These are phyloP conservation scores for Lactarius evosmus DNA, from an alignment of 768 basidiomycete genomes.

Conservation along the genomic window DNA sequence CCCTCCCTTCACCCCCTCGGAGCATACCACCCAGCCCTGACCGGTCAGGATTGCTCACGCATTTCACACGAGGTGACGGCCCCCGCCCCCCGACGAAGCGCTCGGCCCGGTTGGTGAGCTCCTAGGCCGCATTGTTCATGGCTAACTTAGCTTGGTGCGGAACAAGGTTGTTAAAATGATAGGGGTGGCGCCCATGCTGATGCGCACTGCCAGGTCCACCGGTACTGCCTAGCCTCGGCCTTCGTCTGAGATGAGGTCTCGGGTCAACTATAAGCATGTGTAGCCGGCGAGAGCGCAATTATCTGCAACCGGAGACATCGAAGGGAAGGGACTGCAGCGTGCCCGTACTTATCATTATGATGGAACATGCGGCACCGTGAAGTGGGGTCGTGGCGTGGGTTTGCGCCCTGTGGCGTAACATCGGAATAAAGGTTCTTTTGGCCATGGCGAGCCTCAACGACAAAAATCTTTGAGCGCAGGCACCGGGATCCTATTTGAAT, in stretches of 20 bases:
- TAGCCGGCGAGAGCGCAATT: not conserved
- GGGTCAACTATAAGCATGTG: not conserved
- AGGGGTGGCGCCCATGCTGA: no score
- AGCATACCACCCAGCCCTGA: not conserved
- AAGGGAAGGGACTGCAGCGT: not conserved
- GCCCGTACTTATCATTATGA: not conserved
- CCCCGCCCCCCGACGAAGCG: no score
- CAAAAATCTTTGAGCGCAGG: not conserved
- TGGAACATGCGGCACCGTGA: not conserved
- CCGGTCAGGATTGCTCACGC: not conserved
- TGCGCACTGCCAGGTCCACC: not conserved
- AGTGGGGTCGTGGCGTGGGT: not conserved
- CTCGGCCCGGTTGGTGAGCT: not conserved
- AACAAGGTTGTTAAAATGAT: no score
- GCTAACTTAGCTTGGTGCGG: no score
- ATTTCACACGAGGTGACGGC: not conserved
- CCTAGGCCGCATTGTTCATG: not conserved
- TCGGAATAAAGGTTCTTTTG: not conserved
- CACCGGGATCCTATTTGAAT: no score
- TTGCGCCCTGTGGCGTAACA: not conserved
- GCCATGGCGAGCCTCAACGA: not conserved
- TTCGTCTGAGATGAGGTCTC: not conserved
- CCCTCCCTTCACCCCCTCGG: not conserved
- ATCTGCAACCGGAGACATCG: not conserved
- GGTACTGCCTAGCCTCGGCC: not conserved